A percentile compares a stretch with the other conserved stretches of the same genome.
Evolutionary conservation across 2,329 filamentous ascomycete species (phyloP).

Genomic region (Apiospora pterosperma): DNA sequence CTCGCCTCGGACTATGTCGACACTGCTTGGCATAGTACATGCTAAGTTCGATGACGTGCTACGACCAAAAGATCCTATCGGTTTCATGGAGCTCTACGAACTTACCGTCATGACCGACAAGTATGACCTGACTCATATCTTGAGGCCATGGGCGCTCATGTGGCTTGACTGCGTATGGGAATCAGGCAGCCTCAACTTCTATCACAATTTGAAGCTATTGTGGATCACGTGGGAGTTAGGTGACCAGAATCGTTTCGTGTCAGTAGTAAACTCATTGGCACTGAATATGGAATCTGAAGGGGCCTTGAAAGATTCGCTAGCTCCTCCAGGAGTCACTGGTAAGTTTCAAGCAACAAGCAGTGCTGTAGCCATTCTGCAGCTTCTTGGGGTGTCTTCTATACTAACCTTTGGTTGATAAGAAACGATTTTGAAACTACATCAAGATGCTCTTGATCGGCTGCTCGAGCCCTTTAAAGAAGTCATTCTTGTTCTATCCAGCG

Average conservation of each 20-base stretch:
- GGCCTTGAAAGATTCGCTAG: no score
- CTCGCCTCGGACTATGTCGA: constrained; percentile 21
- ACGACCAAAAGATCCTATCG: constrained; percentile 3
- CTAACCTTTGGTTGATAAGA: not conserved
- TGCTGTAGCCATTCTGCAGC: not conserved
- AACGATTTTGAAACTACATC: not conserved
- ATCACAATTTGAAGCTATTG: not conserved
- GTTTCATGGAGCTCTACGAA: constrained; percentile 21
- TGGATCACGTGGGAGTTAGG: not conserved
- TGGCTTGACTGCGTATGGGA: not conserved
- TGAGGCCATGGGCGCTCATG: constrained; percentile 20
- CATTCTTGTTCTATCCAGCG: not conserved
- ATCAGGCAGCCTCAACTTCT: fast-evolving
- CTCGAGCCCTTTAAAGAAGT: not conserved
- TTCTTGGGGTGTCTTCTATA: not conserved
- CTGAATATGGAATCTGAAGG: not conserved
- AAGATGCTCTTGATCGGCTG: not conserved
- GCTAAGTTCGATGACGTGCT: constrained; percentile 16
- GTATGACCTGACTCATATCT: constrained; percentile 22
- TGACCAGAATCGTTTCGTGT: not conserved
- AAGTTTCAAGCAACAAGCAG: not conserved
- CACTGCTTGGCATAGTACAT: constrained; percentile 29
- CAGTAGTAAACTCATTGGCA: not conserved
- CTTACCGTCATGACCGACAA: constrained; percentile 27
- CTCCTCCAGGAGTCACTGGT: not conserved